These are phyloP conservation scores for Rhinocladiella mackenziei DNA, from an alignment of 2,329 filamentous ascomycete genomes.

Conservation along the genomic window DNA sequence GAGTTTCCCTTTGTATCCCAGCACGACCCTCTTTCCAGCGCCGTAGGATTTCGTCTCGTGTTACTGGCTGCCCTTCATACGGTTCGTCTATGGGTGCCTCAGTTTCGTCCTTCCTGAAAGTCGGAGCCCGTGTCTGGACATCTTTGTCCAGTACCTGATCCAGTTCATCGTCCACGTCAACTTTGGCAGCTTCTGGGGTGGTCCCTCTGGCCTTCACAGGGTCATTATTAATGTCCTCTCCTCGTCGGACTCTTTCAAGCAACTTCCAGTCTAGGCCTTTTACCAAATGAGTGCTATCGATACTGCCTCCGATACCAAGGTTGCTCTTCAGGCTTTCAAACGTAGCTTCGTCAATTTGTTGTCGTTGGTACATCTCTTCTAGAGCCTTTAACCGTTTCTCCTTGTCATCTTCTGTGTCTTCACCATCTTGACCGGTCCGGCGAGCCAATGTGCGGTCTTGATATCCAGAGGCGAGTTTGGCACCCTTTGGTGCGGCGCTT, in stretches of 20 bases:
- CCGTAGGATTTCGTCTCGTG: constrained; percentile 56
- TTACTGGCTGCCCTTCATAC: constrained; percentile 41
- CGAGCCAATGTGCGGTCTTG: constrained; percentile 72
- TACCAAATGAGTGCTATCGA: constrained; percentile 76
- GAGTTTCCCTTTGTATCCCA: constrained; percentile 35
- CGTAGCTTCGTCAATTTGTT: constrained; percentile 73
- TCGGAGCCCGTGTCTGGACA: constrained; percentile 23
- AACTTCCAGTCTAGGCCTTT: constrained; percentile 89
- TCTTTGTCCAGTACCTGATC: constrained; percentile 41
- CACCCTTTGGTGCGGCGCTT: constrained; percentile 72
- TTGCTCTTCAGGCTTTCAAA: constrained; percentile 72
- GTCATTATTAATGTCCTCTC: constrained; percentile 51
- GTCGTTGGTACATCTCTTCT: constrained; percentile 75
- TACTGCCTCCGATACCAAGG: constrained; percentile 73
- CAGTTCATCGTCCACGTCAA: constrained; percentile 61
- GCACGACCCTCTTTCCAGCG: constrained; percentile 54
- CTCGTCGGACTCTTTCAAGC: constrained; percentile 42
- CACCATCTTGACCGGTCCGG: constrained; percentile 51
- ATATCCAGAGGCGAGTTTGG: constrained; percentile 74
- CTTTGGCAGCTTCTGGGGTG: constrained; percentile 30
- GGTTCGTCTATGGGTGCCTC: constrained; percentile 30
- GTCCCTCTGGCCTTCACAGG: constrained; percentile 34
- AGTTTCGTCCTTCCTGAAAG: constrained; percentile 22
- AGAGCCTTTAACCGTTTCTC: constrained; percentile 69
- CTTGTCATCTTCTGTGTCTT: constrained; percentile 49